Evolutionary conservation across 257 asterid genomes (phyloP), one percentile per base, ranked within the genome.

Genomic region (Nicotiana tomentosiformis): DNA sequence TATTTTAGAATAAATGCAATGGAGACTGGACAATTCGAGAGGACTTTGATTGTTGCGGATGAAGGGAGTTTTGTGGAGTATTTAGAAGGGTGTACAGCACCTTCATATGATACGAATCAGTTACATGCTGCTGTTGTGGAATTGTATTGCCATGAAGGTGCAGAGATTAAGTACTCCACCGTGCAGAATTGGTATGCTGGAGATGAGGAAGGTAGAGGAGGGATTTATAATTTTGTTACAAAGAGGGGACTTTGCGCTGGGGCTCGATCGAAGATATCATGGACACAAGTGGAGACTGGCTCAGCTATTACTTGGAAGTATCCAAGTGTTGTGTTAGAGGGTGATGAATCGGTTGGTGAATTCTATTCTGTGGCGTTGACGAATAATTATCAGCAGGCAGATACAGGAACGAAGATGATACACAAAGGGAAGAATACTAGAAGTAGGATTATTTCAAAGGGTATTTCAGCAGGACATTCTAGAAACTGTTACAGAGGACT

Each of bases 231-330:
- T 81, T 96, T 96, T 62, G 98, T 96, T 46, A 96, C 99, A 0
- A 96, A 96, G 87, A 86, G 99, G 82, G 98, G 99, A 26, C 85
- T 94, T 33, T 96, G 99, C 86, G 94, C 94, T 4, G 99, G 98
- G 10, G 77, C 86, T 26, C 67, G 85, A 5, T 94, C 98, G 0
- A 96, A 90, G 95, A 93, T 96, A 62, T 96, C 99, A 1, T 96
- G 99, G 99, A 96, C 99, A 1, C 99, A 96, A 86, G 99, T 96
- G 74, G 99, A 96, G 88, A 96, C 99, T 0, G 99, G 99, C 14
- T 93, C 98, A 6, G 99, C 98, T 32, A 94, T 96, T 85, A 96
- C 97, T 11, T 94, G 99, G 99, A 96, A 96, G 89, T 96, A 96
- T 85, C 99, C 99, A 0, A 96, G 99, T 84, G 99, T 94, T 62